Percentiles rank a stretch among this genome's conserved stretches.
phyloP scores from a whole-genome alignment of 1,139 yeast genomes.

The Diutina siamensis region DNA sequence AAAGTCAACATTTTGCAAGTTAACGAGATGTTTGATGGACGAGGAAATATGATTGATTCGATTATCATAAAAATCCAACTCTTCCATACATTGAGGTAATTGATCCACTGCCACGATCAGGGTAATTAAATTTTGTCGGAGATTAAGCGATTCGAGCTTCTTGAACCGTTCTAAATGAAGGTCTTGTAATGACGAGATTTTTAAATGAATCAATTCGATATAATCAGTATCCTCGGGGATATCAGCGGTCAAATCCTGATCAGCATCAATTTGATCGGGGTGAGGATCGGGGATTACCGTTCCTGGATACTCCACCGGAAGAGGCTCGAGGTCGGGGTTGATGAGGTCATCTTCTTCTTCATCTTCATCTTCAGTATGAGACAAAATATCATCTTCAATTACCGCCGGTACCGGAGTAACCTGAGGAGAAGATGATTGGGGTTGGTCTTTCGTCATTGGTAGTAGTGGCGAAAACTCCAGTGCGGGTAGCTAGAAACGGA shows the following conservation, averaged over 20 bases:
- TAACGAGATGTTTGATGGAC: constrained; percentile 46
- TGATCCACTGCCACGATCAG: constrained; percentile 61
- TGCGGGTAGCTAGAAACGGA: no score
- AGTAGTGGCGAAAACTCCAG: neutral
- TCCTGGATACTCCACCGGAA: constrained; percentile 28
- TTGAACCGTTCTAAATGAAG: constrained; percentile 50
- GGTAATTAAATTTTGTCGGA: constrained; percentile 77
- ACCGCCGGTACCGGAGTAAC: no score
- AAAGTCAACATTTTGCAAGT: constrained; percentile 58
- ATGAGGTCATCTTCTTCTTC: constrained; percentile 15
- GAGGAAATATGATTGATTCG: constrained; percentile 76
- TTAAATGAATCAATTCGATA: constrained; percentile 70
- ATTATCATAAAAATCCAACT: constrained; percentile 86
- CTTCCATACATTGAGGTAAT: constrained; percentile 49
- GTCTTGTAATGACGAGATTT: constrained; percentile 56
- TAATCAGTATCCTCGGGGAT: constrained; percentile 51
- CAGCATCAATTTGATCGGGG: constrained; percentile 34
- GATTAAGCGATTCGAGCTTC: constrained; percentile 48
- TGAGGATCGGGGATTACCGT: constrained; percentile 46
- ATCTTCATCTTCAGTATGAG: constrained; percentile 14
- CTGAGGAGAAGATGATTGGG: no score
- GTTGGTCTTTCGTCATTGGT: neutral
- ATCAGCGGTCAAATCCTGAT: constrained; percentile 50
- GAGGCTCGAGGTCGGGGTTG: constrained; percentile 10
- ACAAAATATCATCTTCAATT: neutral